Evolutionary conservation across 805 yeast species (phyloP), one percentile per base, ranked within the genome.

Genomic region (Lipomyces yamadae): DNA sequence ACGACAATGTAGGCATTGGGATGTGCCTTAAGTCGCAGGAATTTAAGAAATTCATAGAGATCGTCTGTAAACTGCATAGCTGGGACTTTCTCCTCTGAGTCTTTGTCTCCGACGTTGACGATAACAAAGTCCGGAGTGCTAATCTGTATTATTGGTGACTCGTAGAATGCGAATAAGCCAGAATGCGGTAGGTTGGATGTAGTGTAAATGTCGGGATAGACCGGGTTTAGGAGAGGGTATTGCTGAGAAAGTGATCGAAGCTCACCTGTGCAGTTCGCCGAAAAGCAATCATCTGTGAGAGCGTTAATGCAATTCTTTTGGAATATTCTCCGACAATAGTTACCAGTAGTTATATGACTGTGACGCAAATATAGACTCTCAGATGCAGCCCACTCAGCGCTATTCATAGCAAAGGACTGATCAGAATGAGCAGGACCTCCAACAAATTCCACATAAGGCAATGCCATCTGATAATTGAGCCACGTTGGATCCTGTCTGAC

Each of bases 361-460:
- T 68, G 71, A n/a, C 70, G 35, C 32, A 56, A 45, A 6, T 61
- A 60, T 15, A 67, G 56, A 3, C 30, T 29, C 29, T 66, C 70
- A 5, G 71, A 70, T 6, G 70, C 71, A 24, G 15, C 29, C 59
- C 61, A 68, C 52, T 68, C 65, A 15, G 61, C 56, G 32, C 70
- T 67, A 10, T 29, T n/a, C 18, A 29, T 11, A 6, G 64, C 64
- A 48, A 68, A 68, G 7, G 53, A 11, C 15, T 54, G 56, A 11
- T 59, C 45, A 29, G 6, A 4, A 30, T 62, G 58, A 2, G 60
- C 61, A 15, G 62, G 60, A 0, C 71, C 71, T 10, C 71, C 71
- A 11, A 68, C 50, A 45, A 68, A 66, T 63, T 68, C 71, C 24
- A 68, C 70, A 37, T 68, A 68, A 5, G 71, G 70, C 33, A 29